Conservation (phyloP, 257 asterid species). For the Solanum chiquidenum region DNA sequence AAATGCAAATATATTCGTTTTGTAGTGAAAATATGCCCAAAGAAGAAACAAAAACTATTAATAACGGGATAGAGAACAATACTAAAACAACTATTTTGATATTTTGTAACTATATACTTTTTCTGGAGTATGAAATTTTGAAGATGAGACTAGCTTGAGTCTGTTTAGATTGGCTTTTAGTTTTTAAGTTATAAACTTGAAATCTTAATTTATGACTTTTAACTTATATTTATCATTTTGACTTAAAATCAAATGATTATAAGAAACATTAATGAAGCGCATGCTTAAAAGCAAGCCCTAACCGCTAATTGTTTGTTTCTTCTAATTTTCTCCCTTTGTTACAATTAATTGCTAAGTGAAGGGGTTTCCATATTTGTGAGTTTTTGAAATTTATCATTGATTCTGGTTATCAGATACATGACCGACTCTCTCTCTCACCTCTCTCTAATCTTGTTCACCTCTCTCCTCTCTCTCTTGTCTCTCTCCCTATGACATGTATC, state of each 20-base stretch:
- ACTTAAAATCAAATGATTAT: not conserved
- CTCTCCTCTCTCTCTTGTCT: too few species aligned
- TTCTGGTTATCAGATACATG: too few species aligned
- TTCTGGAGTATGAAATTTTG: not conserved
- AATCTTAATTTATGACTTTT: too few species aligned
- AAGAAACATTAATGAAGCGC: not conserved
- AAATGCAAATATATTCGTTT: too few species aligned
- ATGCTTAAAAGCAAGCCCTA: too few species aligned
- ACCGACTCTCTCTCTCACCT: not conserved
- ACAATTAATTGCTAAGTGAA: not conserved
- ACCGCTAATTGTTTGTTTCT: too few species aligned
- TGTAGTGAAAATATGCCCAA: too few species aligned
- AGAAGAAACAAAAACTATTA: too few species aligned
- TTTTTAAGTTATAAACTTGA: too few species aligned
- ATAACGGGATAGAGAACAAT: not conserved
- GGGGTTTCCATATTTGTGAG: not conserved
- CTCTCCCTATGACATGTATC: not conserved
- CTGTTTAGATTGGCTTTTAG: not conserved
- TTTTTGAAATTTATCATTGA: too few species aligned
- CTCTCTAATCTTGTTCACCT: too few species aligned
- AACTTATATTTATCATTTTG: not conserved
- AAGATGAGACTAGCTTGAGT: not conserved
- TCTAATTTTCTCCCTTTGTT: not conserved
- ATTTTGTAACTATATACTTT: not conserved
- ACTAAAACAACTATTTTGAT: not conserved